Conservation (phyloP, 768 basidiomycete species). For the Nevesoporus exiguus region DNA sequence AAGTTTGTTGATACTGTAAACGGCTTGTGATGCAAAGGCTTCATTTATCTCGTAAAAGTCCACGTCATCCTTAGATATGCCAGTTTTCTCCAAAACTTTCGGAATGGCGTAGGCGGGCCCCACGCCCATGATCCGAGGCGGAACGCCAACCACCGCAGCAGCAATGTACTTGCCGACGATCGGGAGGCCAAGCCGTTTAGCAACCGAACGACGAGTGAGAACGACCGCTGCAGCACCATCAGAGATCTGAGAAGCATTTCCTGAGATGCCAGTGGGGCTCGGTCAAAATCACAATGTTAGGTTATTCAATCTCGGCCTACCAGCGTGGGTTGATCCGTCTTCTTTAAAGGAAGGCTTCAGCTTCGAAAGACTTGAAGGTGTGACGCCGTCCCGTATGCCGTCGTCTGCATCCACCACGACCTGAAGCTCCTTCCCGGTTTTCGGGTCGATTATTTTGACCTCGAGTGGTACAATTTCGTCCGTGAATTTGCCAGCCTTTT, state of each 20-base stretch:
- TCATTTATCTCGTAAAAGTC: conserved; percentile 94
- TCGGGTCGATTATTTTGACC: conserved; percentile 66
- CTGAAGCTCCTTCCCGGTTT: conserved; percentile 63
- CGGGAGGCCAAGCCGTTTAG: conserved; percentile 79
- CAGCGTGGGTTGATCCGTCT: conserved; percentile 75
- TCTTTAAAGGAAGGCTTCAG: conserved; percentile 84
- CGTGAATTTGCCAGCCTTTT: conserved; percentile 78
- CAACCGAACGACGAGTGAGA: conserved; percentile 74
- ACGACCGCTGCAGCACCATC: conserved; percentile 92
- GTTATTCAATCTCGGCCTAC: conserved; percentile 24
- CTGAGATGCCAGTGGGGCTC: conserved; percentile 23
- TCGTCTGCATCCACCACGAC: conserved; percentile 79
- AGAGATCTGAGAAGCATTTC: conserved; percentile 87
- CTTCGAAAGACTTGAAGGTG: conserved; percentile 70
- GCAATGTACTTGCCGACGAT: conserved; percentile 83
- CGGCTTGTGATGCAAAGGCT: conserved; percentile 82
- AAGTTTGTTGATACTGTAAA: conserved; percentile 68
- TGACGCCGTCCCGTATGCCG: conserved; percentile 83
- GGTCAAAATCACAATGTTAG: conserved; percentile 1
- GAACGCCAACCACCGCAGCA: conserved; percentile 70
- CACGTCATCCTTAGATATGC: conserved; percentile 64
- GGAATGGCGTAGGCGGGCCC: conserved; percentile 90
- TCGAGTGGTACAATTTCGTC: conserved; percentile 82
- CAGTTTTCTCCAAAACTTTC: conserved; percentile 60
- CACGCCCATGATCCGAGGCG: conserved; percentile 87